Evolutionary conservation across 371 early-diverging fungal genomes (phyloP).

Genomic region (Fennellomyces sp.): DNA sequence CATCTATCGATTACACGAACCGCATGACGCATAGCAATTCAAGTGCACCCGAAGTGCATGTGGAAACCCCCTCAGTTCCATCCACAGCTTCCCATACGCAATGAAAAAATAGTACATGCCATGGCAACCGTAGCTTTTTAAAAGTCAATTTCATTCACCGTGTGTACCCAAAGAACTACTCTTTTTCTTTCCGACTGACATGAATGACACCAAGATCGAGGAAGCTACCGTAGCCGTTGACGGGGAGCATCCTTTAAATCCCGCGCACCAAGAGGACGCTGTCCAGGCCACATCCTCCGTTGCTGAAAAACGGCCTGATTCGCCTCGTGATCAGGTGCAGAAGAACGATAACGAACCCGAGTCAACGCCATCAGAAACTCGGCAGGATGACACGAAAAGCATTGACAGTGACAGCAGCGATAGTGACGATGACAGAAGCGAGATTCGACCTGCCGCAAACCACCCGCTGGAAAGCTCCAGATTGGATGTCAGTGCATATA

Average conservation of each 20-base stretch:
- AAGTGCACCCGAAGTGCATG: neutral
- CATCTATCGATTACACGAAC: too few species aligned
- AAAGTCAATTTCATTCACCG: neutral
- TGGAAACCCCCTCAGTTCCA: neutral
- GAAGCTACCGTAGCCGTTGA: constrained; percentile 8
- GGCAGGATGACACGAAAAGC: neutral
- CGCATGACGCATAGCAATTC: neutral
- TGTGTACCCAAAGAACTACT: neutral
- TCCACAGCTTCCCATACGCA: neutral
- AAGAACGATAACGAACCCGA: neutral
- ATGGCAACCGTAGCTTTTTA: neutral
- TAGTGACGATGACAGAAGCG: constrained; percentile 1
- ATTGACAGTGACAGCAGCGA: neutral
- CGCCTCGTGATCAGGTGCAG: neutral
- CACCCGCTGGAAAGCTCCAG: constrained; percentile 8
- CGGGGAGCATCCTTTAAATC: constrained; percentile 8
- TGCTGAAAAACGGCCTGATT: too few species aligned
- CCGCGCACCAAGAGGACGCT: neutral
- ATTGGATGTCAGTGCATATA: constrained; percentile 9
- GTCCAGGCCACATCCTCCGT: too few species aligned
- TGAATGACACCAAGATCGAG: constrained; percentile 6
- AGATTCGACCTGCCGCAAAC: neutral
- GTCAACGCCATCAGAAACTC: neutral
- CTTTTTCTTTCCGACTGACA: constrained; percentile 1
- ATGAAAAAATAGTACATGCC: neutral